A percentile compares a stretch with the other conserved stretches of the same genome.
Evolutionary conservation across 108 stramenopile genomes (phyloP).

Genomic region (Bacterosira constricta): DNA sequence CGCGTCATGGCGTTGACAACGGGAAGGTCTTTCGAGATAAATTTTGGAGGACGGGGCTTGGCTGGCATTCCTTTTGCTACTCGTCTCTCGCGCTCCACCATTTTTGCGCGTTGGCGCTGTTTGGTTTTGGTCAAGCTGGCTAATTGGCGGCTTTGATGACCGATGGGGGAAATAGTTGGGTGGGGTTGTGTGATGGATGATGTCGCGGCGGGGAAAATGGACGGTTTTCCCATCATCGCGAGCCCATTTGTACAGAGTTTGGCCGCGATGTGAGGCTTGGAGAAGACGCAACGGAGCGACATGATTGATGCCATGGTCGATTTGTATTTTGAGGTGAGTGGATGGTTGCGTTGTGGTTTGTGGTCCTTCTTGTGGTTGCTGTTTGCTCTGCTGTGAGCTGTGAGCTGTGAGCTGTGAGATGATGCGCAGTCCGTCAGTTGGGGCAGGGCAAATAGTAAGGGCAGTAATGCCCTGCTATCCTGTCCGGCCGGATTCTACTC

Average conservation of each 20-base stretch:
- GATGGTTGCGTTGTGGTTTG: no score
- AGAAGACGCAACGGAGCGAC: neutral
- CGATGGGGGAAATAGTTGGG: neutral
- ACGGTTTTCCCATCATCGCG: neutral
- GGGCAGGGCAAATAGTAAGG: no score
- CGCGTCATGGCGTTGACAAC: conserved; percentile 73
- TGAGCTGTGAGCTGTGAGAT: no score
- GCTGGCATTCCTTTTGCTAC: conserved; percentile 39
- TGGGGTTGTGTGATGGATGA: neutral
- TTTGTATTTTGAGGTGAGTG: no score
- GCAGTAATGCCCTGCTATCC: no score
- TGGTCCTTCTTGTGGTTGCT: no score
- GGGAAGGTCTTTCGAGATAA: conserved; percentile 67
- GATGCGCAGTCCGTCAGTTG: no score
- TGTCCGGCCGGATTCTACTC: neutral
- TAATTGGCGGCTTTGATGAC: conserved; percentile 8
- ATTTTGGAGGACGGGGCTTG: conserved; percentile 63
- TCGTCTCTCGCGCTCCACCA: conserved; percentile 40
- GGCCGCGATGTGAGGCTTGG: neutral
- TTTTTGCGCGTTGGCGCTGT: conserved; percentile 41
- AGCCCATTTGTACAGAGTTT: neutral
- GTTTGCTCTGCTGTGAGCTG: no score
- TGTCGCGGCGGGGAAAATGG: neutral
- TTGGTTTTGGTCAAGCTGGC: conserved; percentile 44
- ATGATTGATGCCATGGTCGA: neutral